phyloP scores from a whole-genome alignment of 768 basidiomycete genomes.

The Calvatia gigantea region DNA sequence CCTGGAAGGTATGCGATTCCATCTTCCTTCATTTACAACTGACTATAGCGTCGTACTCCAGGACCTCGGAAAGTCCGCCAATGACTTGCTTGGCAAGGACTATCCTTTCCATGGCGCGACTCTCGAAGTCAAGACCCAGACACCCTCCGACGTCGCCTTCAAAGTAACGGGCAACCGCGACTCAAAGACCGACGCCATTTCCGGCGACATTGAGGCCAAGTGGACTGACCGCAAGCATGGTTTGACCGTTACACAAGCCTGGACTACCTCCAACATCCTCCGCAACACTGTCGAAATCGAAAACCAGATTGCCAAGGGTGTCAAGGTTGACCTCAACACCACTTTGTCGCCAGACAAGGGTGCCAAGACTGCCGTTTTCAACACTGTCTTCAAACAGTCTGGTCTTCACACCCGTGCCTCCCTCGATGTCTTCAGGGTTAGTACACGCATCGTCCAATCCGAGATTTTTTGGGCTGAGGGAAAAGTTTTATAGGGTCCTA shows the following conservation, averaged over 20 bases:
- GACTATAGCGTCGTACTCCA: slow-evolving; percentile 26
- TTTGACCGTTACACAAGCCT: slow-evolving; percentile 89
- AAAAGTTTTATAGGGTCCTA: slow-evolving; percentile 70
- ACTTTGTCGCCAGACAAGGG: slow-evolving; percentile 85
- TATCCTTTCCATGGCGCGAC: slow-evolving; percentile 72
- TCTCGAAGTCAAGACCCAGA: slow-evolving; percentile 87
- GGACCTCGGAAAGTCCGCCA: slow-evolving; percentile 97
- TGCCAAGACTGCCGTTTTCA: slow-evolving; percentile 79
- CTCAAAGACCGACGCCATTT: slow-evolving; percentile 67
- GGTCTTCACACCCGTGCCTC: slow-evolving; percentile 88
- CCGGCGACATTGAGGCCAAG: slow-evolving; percentile 94
- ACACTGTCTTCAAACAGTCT: slow-evolving; percentile 91
- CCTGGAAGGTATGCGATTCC: slow-evolving; percentile 77
- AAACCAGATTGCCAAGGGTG: slow-evolving; percentile 94
- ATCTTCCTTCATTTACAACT: background rate
- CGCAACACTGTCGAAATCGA: slow-evolving; percentile 91
- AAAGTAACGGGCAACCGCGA: slow-evolving; percentile 85
- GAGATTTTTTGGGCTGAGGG: slow-evolving; percentile 1
- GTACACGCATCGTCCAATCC: slow-evolving; percentile 17
- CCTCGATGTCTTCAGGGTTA: slow-evolving; percentile 93
- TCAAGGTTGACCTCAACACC: slow-evolving; percentile 90
- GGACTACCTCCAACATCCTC: slow-evolving; percentile 94
- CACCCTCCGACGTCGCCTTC: slow-evolving; percentile 89
- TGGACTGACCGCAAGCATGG: slow-evolving; percentile 90
- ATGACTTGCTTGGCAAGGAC: slow-evolving; percentile 91